Percentiles rank a stretch among this genome's conserved stretches.
These are phyloP conservation scores for Syncephalis plumigaleata DNA, from an alignment of 371 early-diverging fungal genomes.

Conservation along the genomic window DNA sequence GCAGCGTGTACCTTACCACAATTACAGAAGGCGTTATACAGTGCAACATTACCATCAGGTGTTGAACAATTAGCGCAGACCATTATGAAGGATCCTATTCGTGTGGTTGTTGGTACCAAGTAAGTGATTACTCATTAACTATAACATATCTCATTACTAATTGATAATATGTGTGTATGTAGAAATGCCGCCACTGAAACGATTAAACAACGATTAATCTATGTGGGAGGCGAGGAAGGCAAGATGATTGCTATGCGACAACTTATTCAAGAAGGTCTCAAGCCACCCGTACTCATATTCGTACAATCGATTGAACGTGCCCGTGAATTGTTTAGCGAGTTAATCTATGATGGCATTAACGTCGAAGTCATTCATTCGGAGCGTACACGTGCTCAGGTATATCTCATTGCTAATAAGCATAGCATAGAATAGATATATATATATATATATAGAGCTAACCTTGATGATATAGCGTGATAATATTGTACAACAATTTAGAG, in stretches of 20 bases:
- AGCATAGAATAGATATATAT: neutral
- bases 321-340: constrained; percentile 79
- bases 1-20: constrained; percentile 59
- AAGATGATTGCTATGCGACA: constrained; percentile 86
- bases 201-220: constrained; percentile 79
- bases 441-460: constrained; percentile 1
- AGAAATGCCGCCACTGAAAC: constrained; percentile 84
- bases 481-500: constrained; percentile 77
- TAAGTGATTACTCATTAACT: constrained; percentile 13
- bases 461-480: constrained; percentile 45
- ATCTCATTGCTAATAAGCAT: too few species aligned
- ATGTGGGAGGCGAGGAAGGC: constrained; percentile 85
- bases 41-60: constrained; percentile 83
- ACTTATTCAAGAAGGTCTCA: constrained; percentile 57
- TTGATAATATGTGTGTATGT: constrained; percentile 3
- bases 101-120: constrained; percentile 79
- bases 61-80: constrained; percentile 81
- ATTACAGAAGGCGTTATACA: constrained; percentile 78
- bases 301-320: constrained; percentile 95
- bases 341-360: constrained; percentile 93
- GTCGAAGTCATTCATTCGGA: constrained; percentile 92
- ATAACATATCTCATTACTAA: constrained; percentile 1
- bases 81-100: constrained; percentile 76
- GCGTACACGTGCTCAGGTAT: constrained; percentile 65
- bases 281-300: constrained; percentile 86